phyloP scores from a whole-genome alignment of 2,329 filamentous ascomycete genomes.

The Colletotrichum theobromicola region DNA sequence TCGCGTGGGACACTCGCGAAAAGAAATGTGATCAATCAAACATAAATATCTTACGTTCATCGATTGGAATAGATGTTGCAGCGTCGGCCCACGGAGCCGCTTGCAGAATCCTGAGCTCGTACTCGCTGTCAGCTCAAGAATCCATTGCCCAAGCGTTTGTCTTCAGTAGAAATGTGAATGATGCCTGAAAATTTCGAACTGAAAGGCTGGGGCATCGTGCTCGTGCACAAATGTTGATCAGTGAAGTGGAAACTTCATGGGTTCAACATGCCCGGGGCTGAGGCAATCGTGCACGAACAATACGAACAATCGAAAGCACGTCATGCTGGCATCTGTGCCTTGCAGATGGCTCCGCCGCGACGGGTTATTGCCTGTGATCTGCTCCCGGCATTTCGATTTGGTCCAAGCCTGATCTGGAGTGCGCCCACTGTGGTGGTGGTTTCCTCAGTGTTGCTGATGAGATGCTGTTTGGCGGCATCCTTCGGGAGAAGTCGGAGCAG shows the following conservation, averaged over 20 bases:
- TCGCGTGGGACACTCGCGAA: neutral
- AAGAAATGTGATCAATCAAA: neutral
- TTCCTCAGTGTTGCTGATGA: neutral
- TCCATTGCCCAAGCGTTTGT: neutral
- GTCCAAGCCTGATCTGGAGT: neutral
- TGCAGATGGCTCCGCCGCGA: neutral
- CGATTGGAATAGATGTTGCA: neutral
- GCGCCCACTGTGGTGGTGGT: neutral
- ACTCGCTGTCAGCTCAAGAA: neutral
- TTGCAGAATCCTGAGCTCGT: neutral
- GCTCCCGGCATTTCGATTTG: neutral
- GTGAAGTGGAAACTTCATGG: neutral
- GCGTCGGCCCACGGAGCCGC: neutral
- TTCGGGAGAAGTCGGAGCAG: neutral
- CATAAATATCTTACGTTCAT: neutral
- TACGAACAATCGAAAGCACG: neutral
- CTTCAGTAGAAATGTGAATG: neutral
- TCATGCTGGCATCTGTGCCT: neutral
- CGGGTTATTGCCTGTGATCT: neutral
- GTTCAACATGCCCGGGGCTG: neutral
- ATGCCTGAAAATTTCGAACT: neutral
- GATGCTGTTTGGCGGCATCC: neutral
- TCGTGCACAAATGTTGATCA: neutral
- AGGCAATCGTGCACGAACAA: neutral
- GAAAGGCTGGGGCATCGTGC: neutral